Conservation (phyloP, 2,329 filamentous ascomycete genomes). For the Monilinia laxa region DNA sequence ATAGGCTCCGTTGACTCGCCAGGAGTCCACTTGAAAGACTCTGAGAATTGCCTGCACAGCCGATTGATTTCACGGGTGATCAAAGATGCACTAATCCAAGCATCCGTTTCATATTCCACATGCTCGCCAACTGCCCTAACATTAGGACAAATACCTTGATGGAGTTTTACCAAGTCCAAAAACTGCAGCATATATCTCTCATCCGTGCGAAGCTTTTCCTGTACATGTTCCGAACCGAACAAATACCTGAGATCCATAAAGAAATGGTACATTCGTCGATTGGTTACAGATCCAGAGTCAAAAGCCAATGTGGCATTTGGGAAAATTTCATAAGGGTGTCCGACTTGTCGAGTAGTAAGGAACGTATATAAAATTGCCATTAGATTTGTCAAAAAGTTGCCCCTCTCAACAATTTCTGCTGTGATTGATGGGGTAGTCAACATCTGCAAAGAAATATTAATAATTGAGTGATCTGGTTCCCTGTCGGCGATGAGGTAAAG, state of each 20-base stretch:
- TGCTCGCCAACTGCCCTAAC: conserved; percentile 89
- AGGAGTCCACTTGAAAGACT: conserved; percentile 73
- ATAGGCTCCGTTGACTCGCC: conserved; percentile 66
- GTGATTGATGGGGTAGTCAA: conserved; percentile 96
- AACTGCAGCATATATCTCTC: conserved; percentile 91
- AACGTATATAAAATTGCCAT: conserved; percentile 98
- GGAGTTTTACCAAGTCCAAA: conserved; percentile 89
- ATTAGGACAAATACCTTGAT: conserved; percentile 96
- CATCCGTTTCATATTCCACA: conserved; percentile 96
- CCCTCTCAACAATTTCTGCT: conserved; percentile 88
- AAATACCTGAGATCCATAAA: conserved; percentile 93
- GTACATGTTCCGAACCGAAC: conserved; percentile 83
- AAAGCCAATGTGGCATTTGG: conserved; percentile 85
- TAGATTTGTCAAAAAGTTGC: conserved; percentile 92
- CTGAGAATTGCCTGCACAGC: conserved; percentile 82
- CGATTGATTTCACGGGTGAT: conserved; percentile 94
- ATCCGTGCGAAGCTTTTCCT: conserved; percentile 78
- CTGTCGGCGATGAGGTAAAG: conserved; percentile 93
- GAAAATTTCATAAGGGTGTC: conserved; percentile 86
- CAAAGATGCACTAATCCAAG: conserved; percentile 94
- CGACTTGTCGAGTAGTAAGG: conserved; percentile 91
- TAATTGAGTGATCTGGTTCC: conserved; percentile 97
- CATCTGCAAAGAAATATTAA: conserved; percentile 95
- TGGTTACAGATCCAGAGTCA: conserved; percentile 91
- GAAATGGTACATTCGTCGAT: conserved; percentile 95